Conservation (phyloP, 2,329 filamentous ascomycete species). For the Neofusicoccum umdonicola region DNA sequence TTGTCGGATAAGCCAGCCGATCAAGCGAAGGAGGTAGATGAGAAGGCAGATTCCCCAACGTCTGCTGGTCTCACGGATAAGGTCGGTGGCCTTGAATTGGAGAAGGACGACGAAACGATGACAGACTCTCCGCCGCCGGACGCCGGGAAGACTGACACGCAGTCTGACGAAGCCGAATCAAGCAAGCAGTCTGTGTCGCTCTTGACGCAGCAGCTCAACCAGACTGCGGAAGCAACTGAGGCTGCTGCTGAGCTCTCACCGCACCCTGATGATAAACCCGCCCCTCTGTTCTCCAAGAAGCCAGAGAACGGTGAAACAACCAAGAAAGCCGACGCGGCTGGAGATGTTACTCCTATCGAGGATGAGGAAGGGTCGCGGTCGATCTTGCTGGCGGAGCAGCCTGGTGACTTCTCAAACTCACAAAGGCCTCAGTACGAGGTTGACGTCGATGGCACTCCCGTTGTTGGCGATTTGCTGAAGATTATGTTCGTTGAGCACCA, state of each 20-base stretch:
- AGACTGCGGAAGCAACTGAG: constrained; percentile 28
- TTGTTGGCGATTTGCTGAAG: constrained; percentile 93
- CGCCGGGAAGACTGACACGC: constrained; percentile 22
- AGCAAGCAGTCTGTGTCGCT: constrained; percentile 37
- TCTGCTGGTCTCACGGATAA: constrained; percentile 55
- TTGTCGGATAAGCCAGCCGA: constrained; percentile 28
- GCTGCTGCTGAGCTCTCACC: constrained; percentile 44
- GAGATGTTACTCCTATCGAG: constrained; percentile 37
- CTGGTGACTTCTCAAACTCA: constrained; percentile 23
- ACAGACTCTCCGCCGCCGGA: constrained; percentile 17
- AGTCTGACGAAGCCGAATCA: constrained; percentile 19
- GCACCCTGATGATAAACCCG: constrained; percentile 66
- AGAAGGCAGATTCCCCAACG: constrained; percentile 46
- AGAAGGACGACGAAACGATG: constrained; percentile 46
- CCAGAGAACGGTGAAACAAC: constrained; percentile 21
- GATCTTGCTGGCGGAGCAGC: constrained; percentile 34
- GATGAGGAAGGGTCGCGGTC: constrained; percentile 34
- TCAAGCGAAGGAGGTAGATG: constrained; percentile 25
- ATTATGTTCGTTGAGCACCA: constrained; percentile 93
- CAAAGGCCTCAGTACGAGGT: constrained; percentile 50
- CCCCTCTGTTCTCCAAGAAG: constrained; percentile 60
- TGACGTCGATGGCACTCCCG: constrained; percentile 65
- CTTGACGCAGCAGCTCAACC: constrained; percentile 43
- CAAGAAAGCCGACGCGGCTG: constrained; percentile 25
- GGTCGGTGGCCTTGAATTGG: constrained; percentile 58